Base-by-base conservation (phyloP, 495 filamentous ascomycete genomes). In the Lophium mytilinum region DNA sequence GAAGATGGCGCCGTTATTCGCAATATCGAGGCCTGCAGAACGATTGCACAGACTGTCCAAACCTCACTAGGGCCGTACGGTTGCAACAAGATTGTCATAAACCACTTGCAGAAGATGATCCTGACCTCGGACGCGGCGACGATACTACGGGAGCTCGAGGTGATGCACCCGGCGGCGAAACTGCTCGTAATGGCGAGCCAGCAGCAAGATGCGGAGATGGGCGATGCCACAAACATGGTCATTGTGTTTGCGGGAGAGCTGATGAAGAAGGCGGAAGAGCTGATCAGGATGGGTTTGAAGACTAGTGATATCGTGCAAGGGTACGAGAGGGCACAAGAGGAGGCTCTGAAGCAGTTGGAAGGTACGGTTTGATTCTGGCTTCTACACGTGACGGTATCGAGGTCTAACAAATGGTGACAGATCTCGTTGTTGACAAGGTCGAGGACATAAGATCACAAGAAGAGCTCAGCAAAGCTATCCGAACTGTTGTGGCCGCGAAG, bases 61-160 rank as follows among this genome's bases (percentile, higher is more conserved):
- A 96, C 94, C 49, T 97, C 92, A 47, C 80, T 99, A 37, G 93
- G 94, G 49, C 94, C 94, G 51, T 96, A 93, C 71, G 94, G 94
- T 68, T 88, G 94, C 72, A 99, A 97, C 79, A 99, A 99, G 78
- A 96, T 99, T 72, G 89, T 99, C 76, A 96, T 99, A 79, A 99
- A 97, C 76, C 94, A 99, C 76, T 80, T 99, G 56, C 90, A 96
- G 75, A 99, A 99, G 80, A 96, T 97, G 93, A 92, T 96, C 60
- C 80, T 99, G 56, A 99, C 94, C 56, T 96, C 90, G 45, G 94
- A 99, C 70, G 94, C 94, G 39, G 94, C 94, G 60, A 96, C 93
- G 24, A 99, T 99, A 61, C 78, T 99, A 53, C 86, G 90, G 66
- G 94, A 99, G 72, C 80, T 99, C 69, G 94, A 99, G 68, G 94